These are phyloP conservation scores for Monilinia polystroma DNA, from an alignment of 2,329 filamentous ascomycete genomes.

Conservation along the genomic window DNA sequence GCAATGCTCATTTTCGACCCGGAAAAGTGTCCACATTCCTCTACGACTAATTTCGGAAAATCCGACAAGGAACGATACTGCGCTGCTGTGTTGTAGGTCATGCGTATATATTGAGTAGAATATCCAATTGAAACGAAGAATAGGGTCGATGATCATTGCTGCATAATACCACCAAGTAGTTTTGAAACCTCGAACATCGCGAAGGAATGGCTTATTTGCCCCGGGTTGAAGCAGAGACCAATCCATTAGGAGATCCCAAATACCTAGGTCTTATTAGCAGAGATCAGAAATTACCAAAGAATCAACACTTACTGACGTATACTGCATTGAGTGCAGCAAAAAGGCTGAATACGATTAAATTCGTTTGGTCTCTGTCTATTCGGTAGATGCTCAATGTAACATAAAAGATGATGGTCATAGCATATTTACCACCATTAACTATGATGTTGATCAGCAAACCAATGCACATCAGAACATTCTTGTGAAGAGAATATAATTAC, in stretches of 20 bases:
- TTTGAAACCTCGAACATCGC: conserved; percentile 78
- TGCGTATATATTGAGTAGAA: conserved; percentile 79
- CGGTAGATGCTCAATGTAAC: conserved; percentile 80
- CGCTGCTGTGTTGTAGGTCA: conserved; percentile 77
- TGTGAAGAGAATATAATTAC: not conserved
- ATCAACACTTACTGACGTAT: conserved; percentile 65
- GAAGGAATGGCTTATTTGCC: conserved; percentile 65
- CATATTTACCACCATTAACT: conserved; percentile 89
- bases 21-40: conserved; percentile 88
- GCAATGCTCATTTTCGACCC: conserved; percentile 97
- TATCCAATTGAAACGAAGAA: conserved; percentile 91
- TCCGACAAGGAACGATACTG: conserved; percentile 76
- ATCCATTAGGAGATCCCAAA: conserved; percentile 97
- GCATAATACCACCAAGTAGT: conserved; percentile 78
- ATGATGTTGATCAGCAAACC: not conserved
- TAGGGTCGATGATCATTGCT: conserved; percentile 78
- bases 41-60: conserved; percentile 79
- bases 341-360: conserved; percentile 72
- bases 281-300: not conserved
- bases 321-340: conserved; percentile 80
- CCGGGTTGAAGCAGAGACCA: conserved; percentile 85
- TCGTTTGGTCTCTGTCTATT: conserved; percentile 57
- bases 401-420: conserved; percentile 77
- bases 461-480: too few species aligned
- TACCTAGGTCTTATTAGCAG: conserved; percentile 46